Percentiles rank a stretch among this genome's conserved stretches.
These are phyloP conservation scores for Didymella lethalis DNA, from an alignment of 2,329 filamentous ascomycete genomes.

Conservation along the genomic window DNA sequence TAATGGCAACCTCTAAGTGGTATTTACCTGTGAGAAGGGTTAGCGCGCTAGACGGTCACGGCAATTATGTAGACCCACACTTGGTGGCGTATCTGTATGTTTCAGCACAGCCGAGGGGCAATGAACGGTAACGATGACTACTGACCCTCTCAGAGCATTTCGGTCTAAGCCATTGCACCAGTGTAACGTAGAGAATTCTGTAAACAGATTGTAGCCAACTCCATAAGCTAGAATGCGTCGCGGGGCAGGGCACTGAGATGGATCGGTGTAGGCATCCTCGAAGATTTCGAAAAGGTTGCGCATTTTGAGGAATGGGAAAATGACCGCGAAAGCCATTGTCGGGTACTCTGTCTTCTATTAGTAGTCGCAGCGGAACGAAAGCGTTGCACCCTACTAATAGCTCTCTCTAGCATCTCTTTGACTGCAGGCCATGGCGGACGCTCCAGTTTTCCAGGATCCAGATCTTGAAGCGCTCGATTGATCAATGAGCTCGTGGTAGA, in stretches of 20 bases:
- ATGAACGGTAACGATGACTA: neutral
- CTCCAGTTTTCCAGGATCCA: conserved; percentile 39
- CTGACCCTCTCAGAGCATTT: conserved; percentile 6
- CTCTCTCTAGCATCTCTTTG: conserved; percentile 24
- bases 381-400: neutral
- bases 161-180: conserved; percentile 22
- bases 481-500: conserved; percentile 26
- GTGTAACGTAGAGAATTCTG: conserved; percentile 32
- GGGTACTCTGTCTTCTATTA: conserved; percentile 33
- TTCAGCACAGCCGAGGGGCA: neutral
- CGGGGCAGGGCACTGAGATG: conserved; percentile 28
- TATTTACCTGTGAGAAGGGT: conserved; percentile 38
- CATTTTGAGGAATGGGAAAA: conserved; percentile 45
- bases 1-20: conserved; percentile 55
- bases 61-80: neutral
- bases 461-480: conserved; percentile 35
- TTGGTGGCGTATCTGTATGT: conserved; percentile 11
- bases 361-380: neutral
- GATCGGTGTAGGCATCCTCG: conserved; percentile 37
- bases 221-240: conserved; percentile 44
- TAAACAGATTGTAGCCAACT: conserved; percentile 40
- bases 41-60: neutral
- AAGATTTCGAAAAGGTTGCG: conserved; percentile 36
- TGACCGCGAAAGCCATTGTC: conserved; percentile 44
- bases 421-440: conserved; percentile 44